Evolutionary conservation across 2,329 filamentous ascomycete species (phyloP).

Genomic region (Pyrenochaeta sp.): DNA sequence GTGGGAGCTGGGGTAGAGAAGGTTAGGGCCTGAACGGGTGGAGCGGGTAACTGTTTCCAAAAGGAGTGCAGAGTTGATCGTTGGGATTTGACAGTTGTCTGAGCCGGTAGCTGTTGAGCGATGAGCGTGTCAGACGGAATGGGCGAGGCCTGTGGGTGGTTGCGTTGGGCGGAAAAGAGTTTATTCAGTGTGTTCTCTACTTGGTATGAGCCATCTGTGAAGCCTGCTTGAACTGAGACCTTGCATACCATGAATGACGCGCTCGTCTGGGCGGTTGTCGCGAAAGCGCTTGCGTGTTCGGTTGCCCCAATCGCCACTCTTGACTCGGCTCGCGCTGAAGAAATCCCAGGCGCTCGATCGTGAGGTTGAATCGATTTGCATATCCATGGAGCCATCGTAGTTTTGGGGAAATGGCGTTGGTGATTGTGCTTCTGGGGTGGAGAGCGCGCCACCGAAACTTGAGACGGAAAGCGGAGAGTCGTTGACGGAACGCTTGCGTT

Average conservation of each 20-base stretch:
- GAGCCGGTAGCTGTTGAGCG: constrained; percentile 11
- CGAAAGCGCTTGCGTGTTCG: constrained; percentile 67
- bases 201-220: background rate
- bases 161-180: constrained; percentile 54
- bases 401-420: constrained; percentile 30
- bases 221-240: no score
- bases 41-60: constrained; percentile 51
- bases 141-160: constrained; percentile 38
- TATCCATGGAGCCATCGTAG: constrained; percentile 32
- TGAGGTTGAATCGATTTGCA: constrained; percentile 20
- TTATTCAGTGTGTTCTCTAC: constrained; percentile 55
- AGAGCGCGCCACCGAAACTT: constrained; percentile 43
- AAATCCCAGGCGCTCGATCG: constrained; percentile 35
- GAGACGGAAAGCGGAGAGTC: constrained; percentile 56
- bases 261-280: constrained; percentile 65
- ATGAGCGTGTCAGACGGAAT: constrained; percentile 31
- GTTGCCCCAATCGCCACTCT: constrained; percentile 56
- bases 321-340: constrained; percentile 30
- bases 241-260: constrained; percentile 61
- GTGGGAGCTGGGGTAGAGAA: constrained; percentile 22
- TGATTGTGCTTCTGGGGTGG: constrained; percentile 40
- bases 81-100: constrained; percentile 36
- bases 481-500: constrained; percentile 63
- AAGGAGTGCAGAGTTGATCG: constrained; percentile 57
- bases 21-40: constrained; percentile 31